These are phyloP conservation scores for Artemisia tridentata DNA, from an alignment of 129 eudicot genomes.

Conservation along the genomic window DNA sequence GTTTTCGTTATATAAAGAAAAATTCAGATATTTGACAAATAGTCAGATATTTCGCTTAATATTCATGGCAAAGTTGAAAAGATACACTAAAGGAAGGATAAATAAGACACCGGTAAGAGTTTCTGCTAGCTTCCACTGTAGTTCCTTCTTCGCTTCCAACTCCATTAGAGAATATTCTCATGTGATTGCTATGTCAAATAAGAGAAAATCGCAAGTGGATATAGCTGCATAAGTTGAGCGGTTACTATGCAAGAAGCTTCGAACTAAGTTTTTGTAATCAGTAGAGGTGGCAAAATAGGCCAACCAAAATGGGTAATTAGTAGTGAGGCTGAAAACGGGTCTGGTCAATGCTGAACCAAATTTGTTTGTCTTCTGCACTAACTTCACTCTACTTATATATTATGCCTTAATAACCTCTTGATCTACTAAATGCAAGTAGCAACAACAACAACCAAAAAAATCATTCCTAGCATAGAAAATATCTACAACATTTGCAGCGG, in stretches of 20 bases:
- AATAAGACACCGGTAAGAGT: slow-evolving; percentile 48
- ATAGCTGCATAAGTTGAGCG: slow-evolving; percentile 27
- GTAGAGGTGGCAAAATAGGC: neutral
- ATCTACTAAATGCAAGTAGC: too few relatives aligned
- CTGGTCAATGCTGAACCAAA: too few relatives aligned
- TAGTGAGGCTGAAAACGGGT: too few relatives aligned
- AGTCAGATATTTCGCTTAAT: neutral
- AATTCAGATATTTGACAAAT: slow-evolving; percentile 3
- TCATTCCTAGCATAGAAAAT: too few relatives aligned
- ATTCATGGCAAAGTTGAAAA: neutral
- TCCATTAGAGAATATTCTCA: slow-evolving; percentile 53
- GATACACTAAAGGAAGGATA: neutral
- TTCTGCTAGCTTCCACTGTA: slow-evolving; percentile 58
- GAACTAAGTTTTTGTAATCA: slow-evolving; percentile 12
- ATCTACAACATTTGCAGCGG: too few relatives aligned
- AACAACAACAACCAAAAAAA: too few relatives aligned
- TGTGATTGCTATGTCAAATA: slow-evolving; percentile 50
- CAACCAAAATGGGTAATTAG: neutral
- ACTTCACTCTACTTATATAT: too few relatives aligned
- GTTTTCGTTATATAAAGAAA: neutral
- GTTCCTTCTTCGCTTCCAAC: slow-evolving; percentile 59
- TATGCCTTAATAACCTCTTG: too few relatives aligned
- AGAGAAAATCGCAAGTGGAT: slow-evolving; percentile 26
- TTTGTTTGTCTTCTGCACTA: too few relatives aligned
- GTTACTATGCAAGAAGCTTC: slow-evolving; percentile 19